Base-by-base conservation (phyloP, 192 early-diverging fungal genomes). In the Nowakowskiella sp. region DNA sequence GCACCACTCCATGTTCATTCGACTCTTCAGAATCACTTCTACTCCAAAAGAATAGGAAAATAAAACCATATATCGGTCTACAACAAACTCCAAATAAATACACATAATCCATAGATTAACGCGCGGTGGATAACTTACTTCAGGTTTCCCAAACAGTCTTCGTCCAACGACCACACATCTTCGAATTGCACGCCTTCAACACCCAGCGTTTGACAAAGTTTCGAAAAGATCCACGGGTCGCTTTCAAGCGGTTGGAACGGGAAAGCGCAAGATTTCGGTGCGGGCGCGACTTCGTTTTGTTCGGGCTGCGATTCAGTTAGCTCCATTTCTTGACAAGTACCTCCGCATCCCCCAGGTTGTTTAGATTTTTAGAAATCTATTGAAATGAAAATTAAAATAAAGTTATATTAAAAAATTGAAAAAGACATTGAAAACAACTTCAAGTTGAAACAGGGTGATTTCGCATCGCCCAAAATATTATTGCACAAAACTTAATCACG, bases 41-140 rank as follows among this genome's bases (percentile, higher is more conserved):
- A n/a, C 27, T 47, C 63, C 63, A 65, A 21, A 31, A 51, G 44
- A 65, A 65, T n/a, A 65, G 57, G 39, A 65, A 65, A 23, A 65
- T 53, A 6, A 65, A 45, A 4, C 63, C 63, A 42, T 60, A 53
- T 16, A 48, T 48, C 7, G 47, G 57, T 29, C 63, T 65, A 22
- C 23, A 24, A 3, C 32, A 46, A 32, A 13, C 1, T 13, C 45
- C 49, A 13, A 39, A 39, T 39, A 13, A 39, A 13, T 39, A 39
- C 36, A 39, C 19, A 19, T 39, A 39, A 39, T 39, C 36, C 36
- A 39, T 39, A 19, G 19, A 39, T 13, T 19, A 19, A 39, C 13
- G 13, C 36, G 30, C 26, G 13, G n/a, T n/a, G n/a, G n/a, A n/a
- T n/a, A n/a, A n/a, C 53, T 19, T 55, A 55, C 53, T 29, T 29